phyloP scores from a whole-genome alignment of 2,329 filamentous ascomycete genomes.

The Fusarium circinatum region DNA sequence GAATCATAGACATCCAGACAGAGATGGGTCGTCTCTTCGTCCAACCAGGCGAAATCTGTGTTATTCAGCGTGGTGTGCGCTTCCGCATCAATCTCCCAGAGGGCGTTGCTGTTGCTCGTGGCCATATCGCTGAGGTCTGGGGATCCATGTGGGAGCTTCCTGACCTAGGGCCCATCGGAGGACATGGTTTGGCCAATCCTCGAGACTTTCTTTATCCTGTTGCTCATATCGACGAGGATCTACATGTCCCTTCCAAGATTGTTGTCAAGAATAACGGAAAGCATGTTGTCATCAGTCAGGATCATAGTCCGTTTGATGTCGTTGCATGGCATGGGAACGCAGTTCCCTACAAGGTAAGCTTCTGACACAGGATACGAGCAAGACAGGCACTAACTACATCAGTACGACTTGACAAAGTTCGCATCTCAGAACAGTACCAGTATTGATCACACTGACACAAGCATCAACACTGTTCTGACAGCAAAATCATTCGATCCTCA shows the following conservation, averaged over 20 bases:
- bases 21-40: constrained; percentile 9
- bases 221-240: constrained; percentile 5
- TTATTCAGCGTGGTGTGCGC: constrained; percentile 3
- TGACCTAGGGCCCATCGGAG: constrained; percentile 4
- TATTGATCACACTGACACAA: constrained; percentile 17
- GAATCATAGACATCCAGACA: constrained; percentile 10
- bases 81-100: background rate
- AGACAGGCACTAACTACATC: rapidly evolving
- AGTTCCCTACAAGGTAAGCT: constrained; percentile 18
- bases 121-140: constrained; percentile 12
- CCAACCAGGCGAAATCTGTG: constrained; percentile 10
- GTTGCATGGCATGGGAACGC: constrained; percentile 24
- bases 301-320: constrained; percentile 21
- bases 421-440: constrained; percentile 5
- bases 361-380: rapidly evolving
- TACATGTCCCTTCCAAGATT: background rate
- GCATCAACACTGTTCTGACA: constrained; percentile 8
- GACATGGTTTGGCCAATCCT: constrained; percentile 12
- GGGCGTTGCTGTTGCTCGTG: background rate
- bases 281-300: constrained; percentile 12
- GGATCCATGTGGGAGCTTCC: constrained; percentile 17
- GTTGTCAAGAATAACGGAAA: constrained; percentile 17
- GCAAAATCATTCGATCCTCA: constrained; percentile 14
- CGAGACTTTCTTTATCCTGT: constrained; percentile 16
- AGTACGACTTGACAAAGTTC: constrained; percentile 27